Percentiles rank a stretch among this genome's conserved stretches.
Evolutionary conservation across 768 basidiomycete genomes (phyloP).

Genomic region (Leccinellum luteum): DNA sequence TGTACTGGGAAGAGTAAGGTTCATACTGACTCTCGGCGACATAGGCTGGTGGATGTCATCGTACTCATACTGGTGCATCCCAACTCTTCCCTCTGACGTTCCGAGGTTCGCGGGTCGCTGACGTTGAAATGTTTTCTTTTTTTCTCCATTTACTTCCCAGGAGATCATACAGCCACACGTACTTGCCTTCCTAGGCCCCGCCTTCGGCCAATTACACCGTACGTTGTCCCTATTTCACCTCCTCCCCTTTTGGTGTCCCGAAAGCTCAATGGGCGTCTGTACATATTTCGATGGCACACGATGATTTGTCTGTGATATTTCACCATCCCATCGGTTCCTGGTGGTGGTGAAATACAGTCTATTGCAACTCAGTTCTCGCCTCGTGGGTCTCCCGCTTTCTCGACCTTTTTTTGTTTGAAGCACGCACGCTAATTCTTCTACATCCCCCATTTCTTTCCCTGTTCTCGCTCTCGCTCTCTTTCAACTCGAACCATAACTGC

Average conservation of each 20-base stretch:
- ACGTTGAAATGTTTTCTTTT: neutral
- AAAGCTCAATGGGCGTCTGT: no score
- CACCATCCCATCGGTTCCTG: no score
- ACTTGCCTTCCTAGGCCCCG: slow-evolving; percentile 16
- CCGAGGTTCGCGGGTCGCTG: neutral
- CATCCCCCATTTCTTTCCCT: neutral
- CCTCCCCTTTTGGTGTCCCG: neutral
- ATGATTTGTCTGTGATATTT: no score
- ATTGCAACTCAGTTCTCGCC: no score
- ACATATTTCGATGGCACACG: no score
- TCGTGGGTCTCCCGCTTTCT: neutral
- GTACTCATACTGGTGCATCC: slow-evolving; percentile 22
- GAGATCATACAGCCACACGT: slow-evolving; percentile 13
- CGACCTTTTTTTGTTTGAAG: neutral
- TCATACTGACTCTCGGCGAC: neutral
- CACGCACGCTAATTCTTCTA: neutral
- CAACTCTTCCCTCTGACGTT: neutral
- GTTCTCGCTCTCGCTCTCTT: no score
- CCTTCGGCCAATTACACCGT: slow-evolving; percentile 28
- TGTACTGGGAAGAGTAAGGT: neutral
- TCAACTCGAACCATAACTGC: no score
- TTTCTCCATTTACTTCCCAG: neutral
- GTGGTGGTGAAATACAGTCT: no score
- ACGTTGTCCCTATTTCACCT: neutral
- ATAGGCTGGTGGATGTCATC: slow-evolving; percentile 24